Percentiles rank a stretch among this genome's conserved stretches.
phyloP scores from a whole-genome alignment of 2,329 filamentous ascomycete species.

The Rhinocladiella mackenziei region DNA sequence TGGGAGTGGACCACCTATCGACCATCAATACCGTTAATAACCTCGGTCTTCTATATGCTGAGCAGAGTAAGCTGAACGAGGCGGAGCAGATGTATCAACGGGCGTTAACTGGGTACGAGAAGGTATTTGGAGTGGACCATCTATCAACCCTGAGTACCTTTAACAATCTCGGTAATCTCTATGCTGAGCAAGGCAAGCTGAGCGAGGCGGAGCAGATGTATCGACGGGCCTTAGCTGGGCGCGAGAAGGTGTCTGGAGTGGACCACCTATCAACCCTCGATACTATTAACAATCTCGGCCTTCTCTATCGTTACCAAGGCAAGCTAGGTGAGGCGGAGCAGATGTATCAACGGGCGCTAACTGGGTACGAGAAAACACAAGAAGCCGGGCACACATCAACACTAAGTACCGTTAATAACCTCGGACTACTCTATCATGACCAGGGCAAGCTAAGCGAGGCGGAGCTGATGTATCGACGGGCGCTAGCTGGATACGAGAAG shows the following conservation, averaged over 20 bases:
- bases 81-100: slow-evolving; percentile 29
- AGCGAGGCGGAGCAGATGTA: slow-evolving; percentile 29
- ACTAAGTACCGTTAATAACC: slow-evolving; percentile 29
- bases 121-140: slow-evolving; percentile 27
- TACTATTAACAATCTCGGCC: slow-evolving; percentile 30
- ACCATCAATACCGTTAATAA: slow-evolving; percentile 15
- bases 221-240: slow-evolving; percentile 26
- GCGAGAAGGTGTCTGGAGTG: slow-evolving; percentile 24
- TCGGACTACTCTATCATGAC: slow-evolving; percentile 28
- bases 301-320: slow-evolving; percentile 28
- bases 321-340: slow-evolving; percentile 30
- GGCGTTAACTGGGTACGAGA: slow-evolving; percentile 28
- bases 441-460: slow-evolving; percentile 28
- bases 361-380: slow-evolving; percentile 25
- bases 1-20: slow-evolving; percentile 21
- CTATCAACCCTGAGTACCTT: slow-evolving; percentile 29
- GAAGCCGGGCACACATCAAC: slow-evolving; percentile 30
- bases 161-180: slow-evolving; percentile 30
- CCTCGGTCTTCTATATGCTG: too few species aligned
- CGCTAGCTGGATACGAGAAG: slow-evolving; percentile 18
- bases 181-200: slow-evolving; percentile 26
- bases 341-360: slow-evolving; percentile 30
- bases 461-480: slow-evolving; percentile 30
- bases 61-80: slow-evolving; percentile 30
- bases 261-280: slow-evolving; percentile 26